Base-by-base conservation (phyloP, 108 stramenopile genomes). In the Cyclotella kingstonii region DNA sequence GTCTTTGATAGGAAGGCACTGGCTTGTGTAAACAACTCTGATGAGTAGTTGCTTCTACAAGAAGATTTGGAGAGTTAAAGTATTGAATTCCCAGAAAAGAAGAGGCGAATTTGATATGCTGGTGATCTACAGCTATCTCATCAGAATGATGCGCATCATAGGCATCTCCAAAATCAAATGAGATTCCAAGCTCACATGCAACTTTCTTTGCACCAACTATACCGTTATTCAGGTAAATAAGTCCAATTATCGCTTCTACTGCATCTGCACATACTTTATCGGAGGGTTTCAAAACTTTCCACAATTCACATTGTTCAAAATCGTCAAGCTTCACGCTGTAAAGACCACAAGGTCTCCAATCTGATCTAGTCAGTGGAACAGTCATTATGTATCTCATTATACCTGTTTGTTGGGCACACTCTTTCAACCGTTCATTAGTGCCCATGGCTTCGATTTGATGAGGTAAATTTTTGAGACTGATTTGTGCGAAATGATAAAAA, bases 21-120 rank as follows among this genome's bases (percentile, higher is more conserved):
- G 63, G 47, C 26, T 77, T 55, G 54, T 77, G 56, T 25, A 69
- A 40, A 45, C 68, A 73, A 18, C 57, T 83, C n/a, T 80, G 82
- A 65, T 86, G 82, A 26, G 85, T 80, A 14, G 81, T 67, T 6
- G 85, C 82, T 47, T 83, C 82, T 21, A 68, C 67, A 18, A 81
- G 41, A 17, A 83, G n/a, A 30, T 66, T 50, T 4, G 50, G 61
- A 9, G 57, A 58, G 4, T 33, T 35, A 46, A 86, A 82, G 14
- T 33, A 8, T 29, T 50, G 23, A 29, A 56, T 63, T 31, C 60
- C 65, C 30, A 62, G 49, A 42, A 67, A 60, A 2, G 46, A 40
- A 35, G 2, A 26, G 9, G 47, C 49, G 36, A 53, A 47, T 6
- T 34, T 38, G 14, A 60, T 50, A 25, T 58, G 35, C 2, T 3